Evolutionary conservation across 1,284 basidiomycete species (phyloP).

Genomic region (Irpex sp.): DNA sequence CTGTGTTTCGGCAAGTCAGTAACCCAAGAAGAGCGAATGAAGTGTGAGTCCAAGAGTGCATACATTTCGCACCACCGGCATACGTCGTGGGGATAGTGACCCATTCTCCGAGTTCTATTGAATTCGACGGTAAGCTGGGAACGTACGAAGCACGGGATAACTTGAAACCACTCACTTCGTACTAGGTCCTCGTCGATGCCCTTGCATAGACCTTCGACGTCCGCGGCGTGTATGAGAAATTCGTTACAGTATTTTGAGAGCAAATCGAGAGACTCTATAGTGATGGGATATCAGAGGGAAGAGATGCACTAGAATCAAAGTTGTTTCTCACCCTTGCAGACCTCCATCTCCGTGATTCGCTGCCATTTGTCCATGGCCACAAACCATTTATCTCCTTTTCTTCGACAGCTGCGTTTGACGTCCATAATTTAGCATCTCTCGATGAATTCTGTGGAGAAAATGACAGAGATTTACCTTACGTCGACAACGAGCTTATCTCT

Average conservation of each 20-base stretch:
- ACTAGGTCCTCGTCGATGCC: slow-evolving; percentile 95
- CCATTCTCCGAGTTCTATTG: slow-evolving; percentile 89
- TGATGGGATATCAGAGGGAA: neutral
- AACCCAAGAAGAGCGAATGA: neutral
- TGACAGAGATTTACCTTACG: slow-evolving; percentile 72
- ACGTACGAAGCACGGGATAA: neutral
- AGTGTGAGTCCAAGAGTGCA: slow-evolving; percentile 10
- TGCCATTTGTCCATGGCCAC: slow-evolving; percentile 99
- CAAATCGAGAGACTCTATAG: slow-evolving; percentile 66
- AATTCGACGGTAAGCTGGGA: neutral
- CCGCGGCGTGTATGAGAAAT: slow-evolving; percentile 95
- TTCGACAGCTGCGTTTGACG: slow-evolving; percentile 68
- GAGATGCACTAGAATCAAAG: neutral
- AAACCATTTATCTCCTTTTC: slow-evolving; percentile 77
- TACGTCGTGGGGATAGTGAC: slow-evolving; percentile 91
- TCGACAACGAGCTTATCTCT: slow-evolving; percentile 93
- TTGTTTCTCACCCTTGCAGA: slow-evolving; percentile 62
- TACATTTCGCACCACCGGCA: slow-evolving; percentile 93
- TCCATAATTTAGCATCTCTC: neutral
- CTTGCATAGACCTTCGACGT: slow-evolving; percentile 96
- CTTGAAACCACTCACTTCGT: slow-evolving; percentile 46
- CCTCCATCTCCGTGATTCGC: slow-evolving; percentile 91
- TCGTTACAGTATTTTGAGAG: slow-evolving; percentile 84
- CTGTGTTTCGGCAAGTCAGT: slow-evolving; percentile 36
- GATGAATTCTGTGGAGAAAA: neutral